These are phyloP conservation scores for sorghum (Sorghum bicolor) DNA, from an alignment of 176 grass and related monocot genomes.

Conservation along the genomic window DNA sequence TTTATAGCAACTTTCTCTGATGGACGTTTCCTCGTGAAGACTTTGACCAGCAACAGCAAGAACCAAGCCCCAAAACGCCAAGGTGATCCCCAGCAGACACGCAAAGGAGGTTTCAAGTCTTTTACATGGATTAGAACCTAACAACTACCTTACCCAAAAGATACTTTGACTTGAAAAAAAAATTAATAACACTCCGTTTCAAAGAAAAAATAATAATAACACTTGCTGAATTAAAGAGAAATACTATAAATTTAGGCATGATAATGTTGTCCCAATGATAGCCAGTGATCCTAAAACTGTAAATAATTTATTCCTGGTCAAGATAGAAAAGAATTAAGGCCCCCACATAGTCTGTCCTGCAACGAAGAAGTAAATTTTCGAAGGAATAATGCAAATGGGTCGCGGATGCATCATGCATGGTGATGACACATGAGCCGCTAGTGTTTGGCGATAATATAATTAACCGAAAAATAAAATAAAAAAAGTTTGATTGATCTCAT, in stretches of 20 bases:
- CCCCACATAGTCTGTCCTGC: background rate
- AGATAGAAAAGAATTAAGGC: background rate
- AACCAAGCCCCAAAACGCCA: slow-evolving; percentile 4
- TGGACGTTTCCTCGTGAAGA: slow-evolving; percentile 34
- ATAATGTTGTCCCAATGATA: background rate
- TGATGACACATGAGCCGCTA: background rate
- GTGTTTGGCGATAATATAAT: background rate
- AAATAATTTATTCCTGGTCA: background rate
- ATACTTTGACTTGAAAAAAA: slow-evolving; percentile 24
- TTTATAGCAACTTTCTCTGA: slow-evolving; percentile 27
- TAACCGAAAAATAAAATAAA: background rate
- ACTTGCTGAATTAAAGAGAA: background rate
- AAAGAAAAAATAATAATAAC: background rate
- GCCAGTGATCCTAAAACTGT: background rate
- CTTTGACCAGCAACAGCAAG: slow-evolving; percentile 36
- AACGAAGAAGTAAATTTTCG: background rate
- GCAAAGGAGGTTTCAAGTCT: slow-evolving; percentile 31
- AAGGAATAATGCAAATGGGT: background rate
- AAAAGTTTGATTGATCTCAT: background rate
- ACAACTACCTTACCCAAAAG: slow-evolving; percentile 18
- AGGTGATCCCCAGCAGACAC: slow-evolving; percentile 21
- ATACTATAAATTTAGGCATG: background rate
- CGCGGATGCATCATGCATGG: background rate
- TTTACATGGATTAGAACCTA: slow-evolving; percentile 35
- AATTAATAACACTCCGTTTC: too few relatives aligned